Evolutionary conservation across 192 early-diverging fungal genomes (phyloP), one percentile per base, ranked within the genome.

Genomic region (Tieghemiomyces parasiticus): DNA sequence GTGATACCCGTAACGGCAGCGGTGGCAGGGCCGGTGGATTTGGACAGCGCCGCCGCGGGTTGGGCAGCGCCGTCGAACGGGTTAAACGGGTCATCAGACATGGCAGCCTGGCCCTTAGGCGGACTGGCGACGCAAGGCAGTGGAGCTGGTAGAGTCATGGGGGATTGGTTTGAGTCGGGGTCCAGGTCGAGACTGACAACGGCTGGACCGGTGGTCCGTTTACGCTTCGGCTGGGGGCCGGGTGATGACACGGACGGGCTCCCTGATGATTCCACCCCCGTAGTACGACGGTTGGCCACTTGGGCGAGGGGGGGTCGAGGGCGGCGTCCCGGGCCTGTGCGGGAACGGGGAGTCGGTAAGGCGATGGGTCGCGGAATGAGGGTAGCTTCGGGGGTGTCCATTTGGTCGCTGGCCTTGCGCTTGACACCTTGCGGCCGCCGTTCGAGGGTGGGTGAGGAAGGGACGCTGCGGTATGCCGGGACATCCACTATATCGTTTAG

Each of bases 1-100:
- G 54, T 56, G 34, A 56, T 56, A 8, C 54, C 54, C 2, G 54
- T 56, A 24, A 56, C 16, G 28, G 54, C 34, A 1, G 54, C 0
- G 2, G 32, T 20, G 30, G 20, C 29, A 34, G 19, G 2, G 20
- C 13, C 33, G 2, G 3, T 8, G 29, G 2, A 35, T 28, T 20
- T n/a, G 2, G 54, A 24, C 30, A 13, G 29, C 24, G 6, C 31
- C 31, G 13, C 20, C 10, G 19, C 8, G 1, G 12, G 1, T 29
- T 30, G 6, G 32, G 9, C 20, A 24, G 2, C 9, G 34, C 16
- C 33, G 16, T 1, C 4, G 20, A n/a, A 31, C 9, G 32, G 2
- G 31, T 33, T 8, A 16, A 56, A 26, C 2, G 28, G 24, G 20
- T 35, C 20, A 3, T 26, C 3, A 22, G 31, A 56, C 34, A 16